Conservation (phyloP, 2,329 filamentous ascomycete genomes). For the Coniochaeta hoffmannii region DNA sequence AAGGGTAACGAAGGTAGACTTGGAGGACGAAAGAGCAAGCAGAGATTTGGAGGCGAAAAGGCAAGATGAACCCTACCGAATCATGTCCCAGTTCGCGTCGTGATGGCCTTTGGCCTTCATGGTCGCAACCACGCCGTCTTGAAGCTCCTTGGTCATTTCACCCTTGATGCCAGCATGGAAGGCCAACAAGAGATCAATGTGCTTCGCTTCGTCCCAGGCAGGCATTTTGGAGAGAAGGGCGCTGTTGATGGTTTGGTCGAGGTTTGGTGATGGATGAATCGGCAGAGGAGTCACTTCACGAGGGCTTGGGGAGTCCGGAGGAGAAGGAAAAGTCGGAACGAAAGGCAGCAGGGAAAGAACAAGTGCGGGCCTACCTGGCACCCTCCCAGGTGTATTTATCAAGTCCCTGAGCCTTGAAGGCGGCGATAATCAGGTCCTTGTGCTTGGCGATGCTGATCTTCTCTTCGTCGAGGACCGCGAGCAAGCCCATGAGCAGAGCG, state of each 20-base stretch:
- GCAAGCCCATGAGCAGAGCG: background rate
- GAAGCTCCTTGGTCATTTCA: conserved; percentile 11
- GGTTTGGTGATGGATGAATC: background rate
- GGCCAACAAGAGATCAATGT: conserved; percentile 14
- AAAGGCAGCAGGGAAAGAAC: conserved; percentile 2
- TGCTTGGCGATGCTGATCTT: background rate
- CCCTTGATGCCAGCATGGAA: conserved; percentile 12
- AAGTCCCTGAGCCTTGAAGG: background rate
- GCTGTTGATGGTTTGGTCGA: too few species aligned
- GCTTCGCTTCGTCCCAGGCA: conserved; percentile 5
- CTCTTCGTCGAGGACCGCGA: background rate
- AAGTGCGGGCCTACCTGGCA: background rate
- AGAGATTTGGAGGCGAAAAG: too few species aligned
- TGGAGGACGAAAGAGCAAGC: background rate
- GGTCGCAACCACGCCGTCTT: conserved; percentile 12
- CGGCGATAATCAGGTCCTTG: background rate
- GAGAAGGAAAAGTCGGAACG: background rate
- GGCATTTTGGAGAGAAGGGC: too few species aligned
- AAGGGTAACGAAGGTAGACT: background rate
- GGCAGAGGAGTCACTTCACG: background rate
- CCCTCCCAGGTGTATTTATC: background rate
- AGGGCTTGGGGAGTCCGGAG: background rate
- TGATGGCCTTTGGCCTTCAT: conserved; percentile 16
- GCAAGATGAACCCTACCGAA: conserved; percentile 10
- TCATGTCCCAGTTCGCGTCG: conserved; percentile 13